Percentiles rank a stretch among this genome's conserved stretches.
Evolutionary conservation across 768 basidiomycete species (phyloP).

Genomic region (Clitopilus hobsonii): DNA sequence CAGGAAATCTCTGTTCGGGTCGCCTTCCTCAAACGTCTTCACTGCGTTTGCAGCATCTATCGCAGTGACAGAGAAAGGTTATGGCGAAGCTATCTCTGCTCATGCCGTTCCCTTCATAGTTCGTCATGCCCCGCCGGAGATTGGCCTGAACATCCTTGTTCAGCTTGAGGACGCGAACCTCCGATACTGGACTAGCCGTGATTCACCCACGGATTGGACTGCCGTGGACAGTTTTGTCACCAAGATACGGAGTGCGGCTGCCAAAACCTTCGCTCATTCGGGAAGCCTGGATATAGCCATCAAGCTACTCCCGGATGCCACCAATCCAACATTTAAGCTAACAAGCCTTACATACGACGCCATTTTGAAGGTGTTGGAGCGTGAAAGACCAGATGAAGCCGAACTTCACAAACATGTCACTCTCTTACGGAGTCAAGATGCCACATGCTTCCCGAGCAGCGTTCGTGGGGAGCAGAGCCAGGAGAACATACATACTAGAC

Average conservation of each 20-base stretch:
- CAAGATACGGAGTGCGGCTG: slow-evolving; percentile 29
- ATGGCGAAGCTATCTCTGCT: slow-evolving; percentile 14
- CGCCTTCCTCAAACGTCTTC: slow-evolving; percentile 17
- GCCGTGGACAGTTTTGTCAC: slow-evolving; percentile 9
- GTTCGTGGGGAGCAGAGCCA: neutral
- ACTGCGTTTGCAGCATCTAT: slow-evolving; percentile 25
- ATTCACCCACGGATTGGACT: slow-evolving; percentile 3
- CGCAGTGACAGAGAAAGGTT: slow-evolving; percentile 37
- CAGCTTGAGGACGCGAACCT: slow-evolving; percentile 22
- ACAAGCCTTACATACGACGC: slow-evolving; percentile 32
- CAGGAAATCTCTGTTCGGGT: slow-evolving; percentile 8
- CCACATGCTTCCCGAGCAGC: neutral
- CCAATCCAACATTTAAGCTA: slow-evolving; percentile 22
- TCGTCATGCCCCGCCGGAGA: slow-evolving; percentile 32
- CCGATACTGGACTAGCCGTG: slow-evolving; percentile 12
- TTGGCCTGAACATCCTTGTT: slow-evolving; percentile 34
- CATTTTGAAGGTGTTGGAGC: slow-evolving; percentile 16
- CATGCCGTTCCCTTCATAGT: slow-evolving; percentile 33
- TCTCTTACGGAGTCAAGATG: slow-evolving; percentile 9
- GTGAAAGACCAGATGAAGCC: slow-evolving; percentile 3
- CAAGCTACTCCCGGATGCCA: slow-evolving; percentile 35
- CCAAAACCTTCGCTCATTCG: slow-evolving; percentile 34
- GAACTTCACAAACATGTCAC: slow-evolving; percentile 14
- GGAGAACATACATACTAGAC: too few relatives aligned
- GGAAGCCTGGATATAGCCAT: slow-evolving; percentile 37